phyloP scores from a whole-genome alignment of 371 early-diverging fungal species.

The Mortierella sp. region DNA sequence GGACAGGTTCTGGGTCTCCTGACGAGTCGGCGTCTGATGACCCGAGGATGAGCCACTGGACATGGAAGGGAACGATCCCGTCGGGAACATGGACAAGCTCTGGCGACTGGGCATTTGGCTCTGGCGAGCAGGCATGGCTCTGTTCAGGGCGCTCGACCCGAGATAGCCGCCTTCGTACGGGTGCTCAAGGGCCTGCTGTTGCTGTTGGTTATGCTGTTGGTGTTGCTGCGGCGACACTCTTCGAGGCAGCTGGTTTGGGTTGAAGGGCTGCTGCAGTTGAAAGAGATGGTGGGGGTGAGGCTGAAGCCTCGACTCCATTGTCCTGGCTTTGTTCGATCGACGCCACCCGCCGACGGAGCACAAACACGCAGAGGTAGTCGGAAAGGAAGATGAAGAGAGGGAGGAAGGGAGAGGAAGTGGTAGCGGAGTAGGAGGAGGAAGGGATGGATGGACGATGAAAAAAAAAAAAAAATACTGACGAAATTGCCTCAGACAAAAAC shows the following conservation, averaged over 20 bases:
- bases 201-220: constrained; percentile 19
- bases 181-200: constrained; percentile 7
- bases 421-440: background rate
- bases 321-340: background rate
- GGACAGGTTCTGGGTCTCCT: constrained; percentile 7
- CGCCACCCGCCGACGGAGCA: background rate
- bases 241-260: constrained; percentile 15
- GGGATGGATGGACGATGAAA: background rate
- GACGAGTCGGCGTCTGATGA: constrained; percentile 25
- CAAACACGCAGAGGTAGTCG: background rate
- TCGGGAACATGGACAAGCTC: constrained; percentile 14
- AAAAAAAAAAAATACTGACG: too few relatives aligned
- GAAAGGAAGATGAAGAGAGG: constrained; percentile 7
- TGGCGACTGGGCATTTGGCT: constrained; percentile 17
- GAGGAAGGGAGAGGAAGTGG: constrained; percentile 1
- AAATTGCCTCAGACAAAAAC: too few relatives aligned
- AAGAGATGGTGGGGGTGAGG: constrained; percentile 11
- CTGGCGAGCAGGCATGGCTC: too few relatives aligned
- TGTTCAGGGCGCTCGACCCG: too few relatives aligned
- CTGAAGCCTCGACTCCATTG: constrained; percentile 24
- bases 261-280: constrained; percentile 13
- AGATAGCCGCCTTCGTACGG: constrained; percentile 19
- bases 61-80: constrained; percentile 3
- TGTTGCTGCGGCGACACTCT: constrained; percentile 9
- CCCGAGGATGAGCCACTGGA: constrained; percentile 17